Percentiles rank a stretch among this genome's conserved stretches.
phyloP scores from a whole-genome alignment of 2,329 filamentous ascomycete species.

The Stagonosporopsis chrysanthemi region DNA sequence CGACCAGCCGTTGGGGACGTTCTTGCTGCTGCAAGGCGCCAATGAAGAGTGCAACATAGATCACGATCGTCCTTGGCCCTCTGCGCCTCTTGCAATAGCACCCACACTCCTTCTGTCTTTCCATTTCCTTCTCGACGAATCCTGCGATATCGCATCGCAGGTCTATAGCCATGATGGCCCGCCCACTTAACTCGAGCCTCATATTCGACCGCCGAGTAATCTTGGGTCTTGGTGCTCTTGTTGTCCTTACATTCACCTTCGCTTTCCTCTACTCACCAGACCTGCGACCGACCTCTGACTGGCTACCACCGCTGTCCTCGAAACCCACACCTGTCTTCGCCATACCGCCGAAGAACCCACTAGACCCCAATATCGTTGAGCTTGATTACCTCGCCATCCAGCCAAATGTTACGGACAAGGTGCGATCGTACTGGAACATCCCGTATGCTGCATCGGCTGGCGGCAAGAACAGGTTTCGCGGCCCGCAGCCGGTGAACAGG shows the following conservation, averaged over 20 bases:
- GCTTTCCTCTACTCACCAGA: constrained; percentile 39
- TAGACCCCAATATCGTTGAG: constrained; percentile 39
- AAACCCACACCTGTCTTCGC: constrained; percentile 32
- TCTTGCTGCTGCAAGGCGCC: constrained; percentile 18
- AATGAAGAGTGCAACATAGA: constrained; percentile 24
- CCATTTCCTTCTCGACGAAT: background rate
- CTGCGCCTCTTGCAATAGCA: background rate
- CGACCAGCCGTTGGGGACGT: constrained; percentile 13
- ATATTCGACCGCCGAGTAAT: constrained; percentile 39
- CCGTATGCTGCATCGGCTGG: constrained; percentile 42
- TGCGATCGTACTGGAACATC: constrained; percentile 45
- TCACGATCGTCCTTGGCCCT: background rate
- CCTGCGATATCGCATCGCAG: constrained; percentile 7
- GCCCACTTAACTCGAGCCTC: constrained; percentile 35
- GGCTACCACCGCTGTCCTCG: constrained; percentile 36
- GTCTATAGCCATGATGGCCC: constrained; percentile 28
- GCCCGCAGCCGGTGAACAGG: constrained; percentile 40
- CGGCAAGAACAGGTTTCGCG: constrained; percentile 41
- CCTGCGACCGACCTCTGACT: constrained; percentile 33
- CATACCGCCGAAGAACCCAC: constrained; percentile 32
- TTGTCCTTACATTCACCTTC: constrained; percentile 36
- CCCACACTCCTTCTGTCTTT: background rate
- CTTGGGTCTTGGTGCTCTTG: constrained; percentile 28
- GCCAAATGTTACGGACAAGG: constrained; percentile 38
- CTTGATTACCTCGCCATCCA: constrained; percentile 44